These are phyloP conservation scores for Echites panduratus DNA, from an alignment of 257 asterid species.

Conservation along the genomic window DNA sequence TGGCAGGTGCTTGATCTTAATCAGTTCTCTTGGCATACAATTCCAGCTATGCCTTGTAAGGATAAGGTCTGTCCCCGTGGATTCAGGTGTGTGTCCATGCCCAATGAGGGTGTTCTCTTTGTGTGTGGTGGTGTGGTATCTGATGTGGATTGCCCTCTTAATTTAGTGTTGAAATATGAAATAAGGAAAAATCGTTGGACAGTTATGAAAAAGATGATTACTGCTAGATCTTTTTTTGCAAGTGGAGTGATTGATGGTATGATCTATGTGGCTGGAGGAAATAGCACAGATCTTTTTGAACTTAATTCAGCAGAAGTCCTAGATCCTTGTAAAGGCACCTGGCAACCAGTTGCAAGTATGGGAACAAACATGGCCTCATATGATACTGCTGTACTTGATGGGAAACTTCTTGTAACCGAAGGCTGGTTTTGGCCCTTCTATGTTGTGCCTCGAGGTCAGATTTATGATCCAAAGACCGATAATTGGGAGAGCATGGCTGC, in stretches of 20 bases:
- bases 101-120: constrained; percentile 60
- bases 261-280: constrained; percentile 94
- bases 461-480: constrained; percentile 68
- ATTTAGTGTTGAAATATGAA: constrained; percentile 77
- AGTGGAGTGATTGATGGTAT: constrained; percentile 77
- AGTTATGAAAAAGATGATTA: constrained; percentile 76
- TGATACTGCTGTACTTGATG: constrained; percentile 76
- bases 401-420: constrained; percentile 88
- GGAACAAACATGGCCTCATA: constrained; percentile 69
- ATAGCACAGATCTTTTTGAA: constrained; percentile 67
- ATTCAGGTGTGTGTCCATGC: constrained; percentile 71
- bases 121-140: constrained; percentile 85
- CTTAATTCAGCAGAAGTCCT: constrained; percentile 73
- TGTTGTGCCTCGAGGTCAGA: constrained; percentile 84
- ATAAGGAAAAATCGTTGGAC: constrained; percentile 78
- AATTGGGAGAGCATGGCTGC: constrained; percentile 80
- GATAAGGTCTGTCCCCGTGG: constrained; percentile 87
- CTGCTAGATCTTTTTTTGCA: constrained; percentile 79
- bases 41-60: constrained; percentile 94
- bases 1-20: constrained; percentile 84
- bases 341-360: constrained; percentile 71
- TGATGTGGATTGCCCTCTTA: constrained; percentile 77
- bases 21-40: constrained; percentile 69
- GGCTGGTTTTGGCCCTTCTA: constrained; percentile 99
- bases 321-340: constrained; percentile 59